Conservation (phyloP, 1,284 basidiomycete species). For the Cutaneotrichosporon sp. region DNA sequence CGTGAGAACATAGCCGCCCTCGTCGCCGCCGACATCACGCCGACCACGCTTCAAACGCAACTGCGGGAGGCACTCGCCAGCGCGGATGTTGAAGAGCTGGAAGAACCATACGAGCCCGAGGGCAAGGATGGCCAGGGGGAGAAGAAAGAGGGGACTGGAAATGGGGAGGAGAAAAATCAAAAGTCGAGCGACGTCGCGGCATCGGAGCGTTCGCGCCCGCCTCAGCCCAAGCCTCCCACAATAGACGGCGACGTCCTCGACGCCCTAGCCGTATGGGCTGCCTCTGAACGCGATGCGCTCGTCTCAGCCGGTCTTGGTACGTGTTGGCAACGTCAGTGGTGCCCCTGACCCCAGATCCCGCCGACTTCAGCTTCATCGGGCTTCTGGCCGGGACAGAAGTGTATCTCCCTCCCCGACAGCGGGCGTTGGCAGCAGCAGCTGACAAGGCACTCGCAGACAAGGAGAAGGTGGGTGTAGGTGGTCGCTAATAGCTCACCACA, state of each 20-base stretch:
- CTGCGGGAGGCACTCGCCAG: slow-evolving; percentile 9
- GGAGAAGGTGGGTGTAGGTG: slow-evolving; percentile 1
- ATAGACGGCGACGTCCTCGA: slow-evolving; percentile 23
- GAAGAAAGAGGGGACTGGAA: neutral
- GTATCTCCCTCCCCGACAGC: slow-evolving; percentile 30
- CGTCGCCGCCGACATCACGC: slow-evolving; percentile 15
- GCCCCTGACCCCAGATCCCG: slow-evolving; percentile 23
- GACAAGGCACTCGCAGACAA: slow-evolving; percentile 1
- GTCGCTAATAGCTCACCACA: slow-evolving; percentile 8
- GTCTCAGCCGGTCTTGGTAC: slow-evolving; percentile 15
- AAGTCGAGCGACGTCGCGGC: no score
- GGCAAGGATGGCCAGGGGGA: neutral
- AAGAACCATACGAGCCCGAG: neutral
- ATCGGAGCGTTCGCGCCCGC: neutral
- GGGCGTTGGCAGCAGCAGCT: slow-evolving; percentile 13
- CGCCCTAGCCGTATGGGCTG: slow-evolving; percentile 17
- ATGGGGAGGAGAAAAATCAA: no score
- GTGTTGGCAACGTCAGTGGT: neutral
- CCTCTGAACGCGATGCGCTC: slow-evolving; percentile 1
- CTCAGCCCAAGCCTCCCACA: neutral
- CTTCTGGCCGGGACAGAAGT: slow-evolving; percentile 39
- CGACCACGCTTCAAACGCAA: slow-evolving; percentile 17
- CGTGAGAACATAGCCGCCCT: slow-evolving; percentile 26
- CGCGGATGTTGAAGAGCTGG: slow-evolving; percentile 13
- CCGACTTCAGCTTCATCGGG: slow-evolving; percentile 28